These are phyloP conservation scores for Fusarium nygamai DNA, from an alignment of 2,329 filamentous ascomycete species.

Conservation along the genomic window DNA sequence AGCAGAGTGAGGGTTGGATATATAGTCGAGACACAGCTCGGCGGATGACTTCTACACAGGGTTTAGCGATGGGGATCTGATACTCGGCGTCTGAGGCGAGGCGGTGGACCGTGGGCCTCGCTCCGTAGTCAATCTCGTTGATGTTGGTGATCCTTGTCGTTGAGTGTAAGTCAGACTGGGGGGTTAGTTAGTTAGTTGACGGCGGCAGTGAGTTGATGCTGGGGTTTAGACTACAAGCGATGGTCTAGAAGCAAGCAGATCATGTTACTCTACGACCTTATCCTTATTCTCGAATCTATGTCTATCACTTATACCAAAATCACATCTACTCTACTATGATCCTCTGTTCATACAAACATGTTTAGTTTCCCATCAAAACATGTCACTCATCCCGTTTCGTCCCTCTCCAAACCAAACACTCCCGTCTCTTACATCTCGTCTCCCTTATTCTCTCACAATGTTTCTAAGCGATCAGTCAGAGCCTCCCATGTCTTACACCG, in stretches of 20 bases:
- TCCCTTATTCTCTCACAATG: too few relatives aligned
- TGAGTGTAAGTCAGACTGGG: not conserved
- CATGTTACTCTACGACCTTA: not conserved
- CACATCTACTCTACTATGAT: not conserved
- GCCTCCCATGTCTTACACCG: slow-evolving; percentile 10
- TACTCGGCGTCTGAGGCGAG: slow-evolving; percentile 13
- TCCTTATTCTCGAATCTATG: not conserved
- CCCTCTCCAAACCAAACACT: slow-evolving; percentile 1
- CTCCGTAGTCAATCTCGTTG: slow-evolving; percentile 28
- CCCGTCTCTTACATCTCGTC: not conserved
- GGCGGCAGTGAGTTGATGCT: slow-evolving; percentile 15
- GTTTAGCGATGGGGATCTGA: slow-evolving; percentile 30
- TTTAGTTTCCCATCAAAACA: slow-evolving; percentile 11
- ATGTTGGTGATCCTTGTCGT: slow-evolving; percentile 1
- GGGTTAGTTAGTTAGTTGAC: not conserved
- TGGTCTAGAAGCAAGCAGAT: slow-evolving; percentile 14
- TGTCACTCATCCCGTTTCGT: slow-evolving; percentile 19
- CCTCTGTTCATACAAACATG: not conserved
- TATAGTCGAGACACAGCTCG: slow-evolving; percentile 23
- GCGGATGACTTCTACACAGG: slow-evolving; percentile 32
- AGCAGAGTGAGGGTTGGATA: slow-evolving; percentile 29
- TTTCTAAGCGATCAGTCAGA: not conserved
- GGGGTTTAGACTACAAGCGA: slow-evolving; percentile 28
- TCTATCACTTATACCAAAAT: rapidly evolving
- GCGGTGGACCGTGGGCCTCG: slow-evolving; percentile 18